Evolutionary conservation across 2,329 filamentous ascomycete genomes (phyloP), one percentile per base, ranked within the genome.

Genomic region (Fusarium mangiferae): DNA sequence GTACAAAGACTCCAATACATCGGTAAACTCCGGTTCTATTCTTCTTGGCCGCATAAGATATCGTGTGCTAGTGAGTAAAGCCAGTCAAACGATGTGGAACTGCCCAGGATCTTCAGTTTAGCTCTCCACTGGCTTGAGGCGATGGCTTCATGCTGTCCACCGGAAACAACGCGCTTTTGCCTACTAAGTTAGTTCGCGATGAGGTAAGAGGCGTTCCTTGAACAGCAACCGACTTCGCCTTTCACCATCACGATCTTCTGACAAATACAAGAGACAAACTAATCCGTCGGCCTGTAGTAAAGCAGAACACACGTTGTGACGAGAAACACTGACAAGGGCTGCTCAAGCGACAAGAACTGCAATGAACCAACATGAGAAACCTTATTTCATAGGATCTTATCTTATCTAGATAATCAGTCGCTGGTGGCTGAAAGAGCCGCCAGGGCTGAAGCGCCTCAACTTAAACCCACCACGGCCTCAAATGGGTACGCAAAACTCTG

Each of bases 401-500:
- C 65, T 69, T 46, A 69, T 69, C 66, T 52, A n/a, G 57, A 65
- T 64, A 28, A 70, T 52, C 44, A 33, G 13, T 26, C 10, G 18
- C n/a, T 35, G 49, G 48, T 33, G 14, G 30, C 46, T 22, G 28
- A 38, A 30, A 38, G 55, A 57, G 44, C 28, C 39, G 48, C 42
- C 58, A 74, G 49, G 49, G 59, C 67, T 60, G 56, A 65, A 52
- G 51, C 35, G 63, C 41, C 59, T 70, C 48, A 60, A 44, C 44
- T 46, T 49, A 49, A 72, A 58, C 20, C 36, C 56, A 62, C 38
- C 36, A 36, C 14, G 30, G 49, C 36, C 52, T 22, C 24, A 36
- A 30, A 41, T 30, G 7, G 28, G 42, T 18, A 26, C 14, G n/a
- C 15, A 59, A 59, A 60, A 48, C 36, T 41, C 30, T 66, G 44